Conservation (phyloP, 805 yeast species). For the Cyberlindnera suaveolens region DNA sequence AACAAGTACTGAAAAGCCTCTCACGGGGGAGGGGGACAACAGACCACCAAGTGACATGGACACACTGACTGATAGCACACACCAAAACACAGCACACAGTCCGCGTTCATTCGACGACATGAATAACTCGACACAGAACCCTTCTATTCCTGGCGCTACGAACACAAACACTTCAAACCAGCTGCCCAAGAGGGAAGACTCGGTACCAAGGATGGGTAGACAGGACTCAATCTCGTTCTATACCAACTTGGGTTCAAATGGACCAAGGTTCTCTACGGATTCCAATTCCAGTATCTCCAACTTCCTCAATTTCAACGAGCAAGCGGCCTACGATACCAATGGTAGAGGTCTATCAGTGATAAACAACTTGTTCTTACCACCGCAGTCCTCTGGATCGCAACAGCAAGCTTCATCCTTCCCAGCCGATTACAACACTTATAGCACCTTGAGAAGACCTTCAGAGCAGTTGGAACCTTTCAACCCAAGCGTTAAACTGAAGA, state of each 20-base stretch:
- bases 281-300: constrained; percentile 23
- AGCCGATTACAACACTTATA: constrained; percentile 23
- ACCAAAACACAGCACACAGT: neutral
- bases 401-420: neutral
- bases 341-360: constrained; percentile 23
- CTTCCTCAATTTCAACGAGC: constrained; percentile 9
- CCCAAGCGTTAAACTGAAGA: constrained; percentile 27
- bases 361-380: constrained; percentile 22
- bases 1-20: too few species aligned
- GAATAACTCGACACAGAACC: neutral
- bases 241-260: constrained; percentile 18
- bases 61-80: neutral
- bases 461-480: constrained; percentile 46
- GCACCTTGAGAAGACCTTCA: constrained; percentile 35
- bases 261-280: constrained; percentile 24
- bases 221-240: constrained; percentile 24
- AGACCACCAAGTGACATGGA: neutral
- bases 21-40: too few species aligned
- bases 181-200: constrained; percentile 5
- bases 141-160: too few species aligned
- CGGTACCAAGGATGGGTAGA: constrained; percentile 15
- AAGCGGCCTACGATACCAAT: constrained; percentile 14
- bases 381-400: constrained; percentile 1
- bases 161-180: too few species aligned
- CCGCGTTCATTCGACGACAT: neutral